These are phyloP conservation scores for Penicillium steckii DNA, from an alignment of 495 filamentous ascomycete genomes.

Conservation along the genomic window DNA sequence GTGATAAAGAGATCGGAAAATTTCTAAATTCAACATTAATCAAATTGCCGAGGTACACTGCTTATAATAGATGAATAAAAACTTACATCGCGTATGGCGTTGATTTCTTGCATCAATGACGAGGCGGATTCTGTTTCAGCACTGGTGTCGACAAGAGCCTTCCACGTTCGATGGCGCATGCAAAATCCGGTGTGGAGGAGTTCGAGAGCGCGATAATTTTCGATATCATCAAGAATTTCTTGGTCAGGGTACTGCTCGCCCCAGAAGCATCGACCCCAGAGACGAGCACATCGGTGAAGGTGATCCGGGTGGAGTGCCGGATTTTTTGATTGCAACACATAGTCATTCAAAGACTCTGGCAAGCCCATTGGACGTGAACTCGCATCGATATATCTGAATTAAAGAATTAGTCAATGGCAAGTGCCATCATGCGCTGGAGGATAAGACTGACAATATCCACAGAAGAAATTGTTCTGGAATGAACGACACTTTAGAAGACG, in stretches of 20 bases:
- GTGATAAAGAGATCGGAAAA: slow-evolving; percentile 45
- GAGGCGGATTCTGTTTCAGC: slow-evolving; percentile 30
- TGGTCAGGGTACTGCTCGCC: slow-evolving; percentile 45
- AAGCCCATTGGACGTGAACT: slow-evolving; percentile 34
- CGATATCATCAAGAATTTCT: slow-evolving; percentile 48
- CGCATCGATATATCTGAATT: slow-evolving; percentile 37
- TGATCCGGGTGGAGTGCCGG: slow-evolving; percentile 39
- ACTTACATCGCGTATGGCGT: slow-evolving; percentile 34
- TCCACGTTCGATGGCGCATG: slow-evolving; percentile 42
- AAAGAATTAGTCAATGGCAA: slow-evolving; percentile 8
- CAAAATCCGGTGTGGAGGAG: slow-evolving; percentile 34
- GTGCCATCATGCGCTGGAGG: not conserved
- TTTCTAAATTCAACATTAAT: no score
- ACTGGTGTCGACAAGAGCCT: slow-evolving; percentile 32
- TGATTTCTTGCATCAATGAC: slow-evolving; percentile 32
- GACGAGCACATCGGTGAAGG: slow-evolving; percentile 37
- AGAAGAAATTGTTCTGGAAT: slow-evolving; percentile 41
- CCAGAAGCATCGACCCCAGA: slow-evolving; percentile 47
- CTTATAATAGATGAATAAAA: not conserved
- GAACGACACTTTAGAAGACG: slow-evolving; percentile 31
- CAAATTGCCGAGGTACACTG: no score
- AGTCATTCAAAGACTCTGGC: slow-evolving; percentile 40
- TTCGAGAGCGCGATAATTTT: slow-evolving; percentile 45
- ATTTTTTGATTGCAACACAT: slow-evolving; percentile 34
- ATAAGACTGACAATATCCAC: slow-evolving; percentile 36